Percentiles rank a stretch among this genome's conserved stretches.
Evolutionary conservation across 2,329 filamentous ascomycete species (phyloP).

Genomic region (Didymella segeticola): DNA sequence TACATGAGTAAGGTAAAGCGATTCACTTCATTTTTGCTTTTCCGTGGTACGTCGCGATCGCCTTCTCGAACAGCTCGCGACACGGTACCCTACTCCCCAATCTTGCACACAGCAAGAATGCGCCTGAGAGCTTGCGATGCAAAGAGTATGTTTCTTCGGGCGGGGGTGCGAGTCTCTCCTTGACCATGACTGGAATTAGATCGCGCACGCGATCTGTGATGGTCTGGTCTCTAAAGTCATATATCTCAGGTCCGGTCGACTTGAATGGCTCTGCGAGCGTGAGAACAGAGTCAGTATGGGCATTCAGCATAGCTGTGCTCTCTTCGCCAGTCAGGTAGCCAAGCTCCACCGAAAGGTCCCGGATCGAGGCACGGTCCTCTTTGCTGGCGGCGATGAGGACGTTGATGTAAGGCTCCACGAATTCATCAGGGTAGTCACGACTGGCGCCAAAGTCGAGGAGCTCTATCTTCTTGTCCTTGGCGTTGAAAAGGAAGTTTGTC

Average conservation of each 20-base stretch:
- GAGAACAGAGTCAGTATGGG: conserved; percentile 85
- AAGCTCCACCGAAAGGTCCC: conserved; percentile 73
- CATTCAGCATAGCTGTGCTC: conserved; percentile 83
- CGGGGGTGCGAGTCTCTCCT: conserved; percentile 85
- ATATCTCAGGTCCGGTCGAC: conserved; percentile 75
- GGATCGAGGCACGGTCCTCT: conserved; percentile 69
- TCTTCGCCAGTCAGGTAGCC: conserved; percentile 95
- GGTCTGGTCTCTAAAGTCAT: conserved; percentile 93
- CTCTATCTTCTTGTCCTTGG: conserved; percentile 74
- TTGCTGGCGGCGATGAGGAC: conserved; percentile 81
- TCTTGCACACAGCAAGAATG: conserved; percentile 88
- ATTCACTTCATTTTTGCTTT: conserved; percentile 25
- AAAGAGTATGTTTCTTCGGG: conserved; percentile 97
- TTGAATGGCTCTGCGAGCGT: conserved; percentile 92
- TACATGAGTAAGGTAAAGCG: neutral
- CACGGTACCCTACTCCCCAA: conserved; percentile 84
- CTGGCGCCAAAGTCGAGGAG: conserved; percentile 95
- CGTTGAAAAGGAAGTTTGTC: conserved; percentile 97
- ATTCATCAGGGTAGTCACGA: conserved; percentile 80
- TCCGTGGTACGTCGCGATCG: conserved; percentile 47
- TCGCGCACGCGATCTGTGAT: conserved; percentile 91
- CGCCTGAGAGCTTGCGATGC: conserved; percentile 93
- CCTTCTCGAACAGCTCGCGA: conserved; percentile 76
- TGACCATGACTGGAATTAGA: conserved; percentile 91
- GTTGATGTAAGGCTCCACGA: conserved; percentile 79